These are phyloP conservation scores for Pontederia crassipes DNA, from an alignment of 176 grass and related monocot genomes.

Conservation along the genomic window DNA sequence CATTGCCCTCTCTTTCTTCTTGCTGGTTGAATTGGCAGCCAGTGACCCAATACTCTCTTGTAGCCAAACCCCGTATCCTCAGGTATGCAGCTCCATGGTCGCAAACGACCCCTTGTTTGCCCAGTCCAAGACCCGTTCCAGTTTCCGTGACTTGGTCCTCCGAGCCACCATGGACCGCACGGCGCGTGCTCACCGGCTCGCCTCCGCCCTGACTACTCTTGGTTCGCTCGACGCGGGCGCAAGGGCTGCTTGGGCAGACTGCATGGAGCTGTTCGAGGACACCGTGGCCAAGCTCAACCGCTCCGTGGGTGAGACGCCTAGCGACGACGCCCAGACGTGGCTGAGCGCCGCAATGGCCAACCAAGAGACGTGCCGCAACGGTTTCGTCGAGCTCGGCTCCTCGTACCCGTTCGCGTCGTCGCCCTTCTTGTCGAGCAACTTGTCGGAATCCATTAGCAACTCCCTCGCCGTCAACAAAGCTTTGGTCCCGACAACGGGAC, in stretches of 20 bases:
- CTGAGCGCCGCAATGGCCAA: constrained; percentile 23
- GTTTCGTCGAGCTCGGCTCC: constrained; percentile 5
- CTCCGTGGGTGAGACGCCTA: neutral
- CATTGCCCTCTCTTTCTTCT: neutral
- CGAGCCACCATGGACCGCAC: constrained; percentile 5
- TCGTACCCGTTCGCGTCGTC: neutral
- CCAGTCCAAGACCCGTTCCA: neutral
- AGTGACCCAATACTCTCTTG: constrained; percentile 11
- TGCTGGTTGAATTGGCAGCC: neutral
- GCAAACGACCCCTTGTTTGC: neutral
- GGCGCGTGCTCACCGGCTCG: neutral
- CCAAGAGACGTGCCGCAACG: constrained; percentile 5
- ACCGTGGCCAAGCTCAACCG: constrained; percentile 6
- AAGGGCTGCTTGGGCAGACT: constrained; percentile 4
- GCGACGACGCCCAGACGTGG: constrained; percentile 16
- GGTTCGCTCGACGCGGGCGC: neutral
- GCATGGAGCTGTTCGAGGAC: constrained; percentile 13
- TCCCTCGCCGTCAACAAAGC: constrained; percentile 13
- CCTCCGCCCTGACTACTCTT: neutral
- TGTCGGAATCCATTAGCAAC: constrained; percentile 17
- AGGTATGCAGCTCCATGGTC: constrained; percentile 7
- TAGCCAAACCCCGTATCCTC: constrained; percentile 11
- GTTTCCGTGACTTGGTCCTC: constrained; percentile 9
- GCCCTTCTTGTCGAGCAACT: neutral
- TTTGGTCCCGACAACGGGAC: neutral